Percentiles rank a stretch among this genome's conserved stretches.
Evolutionary conservation across 1,139 yeast genomes (phyloP).

Genomic region (Waltiozyma sp.): DNA sequence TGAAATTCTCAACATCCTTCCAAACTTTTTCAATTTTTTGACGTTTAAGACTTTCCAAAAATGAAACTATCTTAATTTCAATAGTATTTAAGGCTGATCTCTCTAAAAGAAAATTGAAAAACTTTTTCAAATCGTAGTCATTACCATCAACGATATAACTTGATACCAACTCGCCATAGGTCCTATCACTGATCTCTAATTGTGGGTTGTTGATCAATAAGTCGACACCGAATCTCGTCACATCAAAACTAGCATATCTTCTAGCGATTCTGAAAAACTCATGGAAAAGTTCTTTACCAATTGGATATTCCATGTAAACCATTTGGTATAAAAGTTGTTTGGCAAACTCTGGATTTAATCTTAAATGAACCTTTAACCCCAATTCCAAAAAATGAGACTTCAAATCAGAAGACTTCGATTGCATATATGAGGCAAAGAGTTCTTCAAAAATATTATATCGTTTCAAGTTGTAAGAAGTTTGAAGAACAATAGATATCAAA

Average conservation of each 20-base stretch:
- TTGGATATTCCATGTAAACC: conserved; percentile 15
- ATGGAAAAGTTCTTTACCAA: conserved; percentile 11
- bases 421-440: conserved; percentile 12
- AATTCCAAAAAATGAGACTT: conserved; percentile 11
- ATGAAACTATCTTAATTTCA: conserved; percentile 10
- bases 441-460: conserved; percentile 12
- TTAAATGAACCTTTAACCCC: conserved; percentile 13
- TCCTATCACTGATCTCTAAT: conserved; percentile 10
- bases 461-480: conserved; percentile 1
- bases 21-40: conserved; percentile 4
- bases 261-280: conserved; percentile 11
- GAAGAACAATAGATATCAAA: not conserved
- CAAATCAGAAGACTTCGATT: conserved; percentile 3
- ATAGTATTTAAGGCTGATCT: conserved; percentile 5
- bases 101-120: conserved; percentile 5
- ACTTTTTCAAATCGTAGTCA: conserved; percentile 5
- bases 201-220: conserved; percentile 12
- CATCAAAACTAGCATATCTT: conserved; percentile 12
- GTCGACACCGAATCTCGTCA: conserved; percentile 12
- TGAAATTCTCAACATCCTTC: conserved; percentile 5
- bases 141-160: conserved; percentile 9
- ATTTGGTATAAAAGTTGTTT: conserved; percentile 18
- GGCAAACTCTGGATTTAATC: conserved; percentile 15
- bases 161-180: conserved; percentile 10
- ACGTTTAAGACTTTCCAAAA: conserved; percentile 4